Evolutionary conservation across 179 eudicot genomes (phyloP), one percentile per base, ranked within the genome.

Genomic region (Spergularia azorica): DNA sequence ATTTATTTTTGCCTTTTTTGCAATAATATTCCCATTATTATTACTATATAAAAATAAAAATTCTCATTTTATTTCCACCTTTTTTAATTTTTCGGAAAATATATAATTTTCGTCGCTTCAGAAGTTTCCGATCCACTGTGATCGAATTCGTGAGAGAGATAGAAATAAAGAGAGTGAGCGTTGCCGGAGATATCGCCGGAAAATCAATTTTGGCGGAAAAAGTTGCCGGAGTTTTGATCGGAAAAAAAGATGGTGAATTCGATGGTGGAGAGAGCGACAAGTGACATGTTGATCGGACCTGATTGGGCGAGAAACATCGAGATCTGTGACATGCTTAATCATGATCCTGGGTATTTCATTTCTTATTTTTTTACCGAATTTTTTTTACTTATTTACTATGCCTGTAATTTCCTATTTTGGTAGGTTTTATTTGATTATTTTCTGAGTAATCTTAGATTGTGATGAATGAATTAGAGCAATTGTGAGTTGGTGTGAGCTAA

Each of bases 271-370:
- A 83, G 98, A 74, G 98, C 98, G 43, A 94, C 98, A 38, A 90
- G 89, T 79, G 89, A 88, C 65, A 82, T 89, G 93, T 86, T 94
- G 54, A 90, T 92, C 72, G 98, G 96, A 52, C 97, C 98, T 11
- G 98, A 94, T 88, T 94, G 98, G 98, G 94, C 97, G 6, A 81
- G 86, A 85, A 94, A 92, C 63, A 81, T 92, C 66, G 98, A 94
- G 96, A 94, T 94, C 89, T 94, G 97, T 60, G 97, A 94, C 76
- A 86, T 87, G 75, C 89, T 91, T 82, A 94, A 94, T 86, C 93
- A 84, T 59, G 93, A 92, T 83, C 97, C 91, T 80, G 83, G 84
- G 97, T 94, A 88, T 67, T 50, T 57, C 7, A 1, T 50, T 71
- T 56, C 4, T 88, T 8, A 84, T 50, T 5, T 55, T 6, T 64